These are phyloP conservation scores for Candida tallmaniae DNA, from an alignment of 805 yeast species.

Conservation along the genomic window DNA sequence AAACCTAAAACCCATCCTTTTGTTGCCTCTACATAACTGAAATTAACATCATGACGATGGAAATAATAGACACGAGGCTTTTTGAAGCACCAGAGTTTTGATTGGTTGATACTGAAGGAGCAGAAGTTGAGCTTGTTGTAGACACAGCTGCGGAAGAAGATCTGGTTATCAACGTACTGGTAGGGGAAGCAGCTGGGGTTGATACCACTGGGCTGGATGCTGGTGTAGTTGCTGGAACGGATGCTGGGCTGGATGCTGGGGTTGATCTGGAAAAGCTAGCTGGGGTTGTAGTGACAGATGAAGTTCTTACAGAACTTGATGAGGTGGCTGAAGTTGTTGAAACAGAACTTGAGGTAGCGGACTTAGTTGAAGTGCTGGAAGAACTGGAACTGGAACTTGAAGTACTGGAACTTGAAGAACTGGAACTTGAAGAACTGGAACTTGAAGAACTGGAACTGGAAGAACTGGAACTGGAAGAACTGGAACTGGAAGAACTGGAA, in stretches of 20 bases:
- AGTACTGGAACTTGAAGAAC: conserved; percentile 6
- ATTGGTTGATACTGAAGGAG: too few species aligned
- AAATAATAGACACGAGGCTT: background rate
- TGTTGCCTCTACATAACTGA: background rate
- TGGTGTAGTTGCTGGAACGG: too few species aligned
- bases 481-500: conserved; percentile 9
- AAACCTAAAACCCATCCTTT: too few species aligned
- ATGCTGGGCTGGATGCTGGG: too few species aligned
- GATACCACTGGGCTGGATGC: too few species aligned
- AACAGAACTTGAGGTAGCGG: conserved; percentile 5
- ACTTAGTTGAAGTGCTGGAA: conserved; percentile 1
- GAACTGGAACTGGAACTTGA: conserved; percentile 1
- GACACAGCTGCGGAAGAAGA: too few species aligned
- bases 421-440: conserved; percentile 1
- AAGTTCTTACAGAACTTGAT: background rate
- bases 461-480: conserved; percentile 2
- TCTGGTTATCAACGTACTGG: too few species aligned
- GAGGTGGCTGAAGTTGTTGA: too few species aligned
- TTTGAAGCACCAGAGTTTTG: conserved; percentile 1
- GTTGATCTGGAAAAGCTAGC: too few species aligned
- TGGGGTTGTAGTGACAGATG: too few species aligned
- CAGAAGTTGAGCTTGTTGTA: too few species aligned
- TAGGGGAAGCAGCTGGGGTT: too few species aligned
- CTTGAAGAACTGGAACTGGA: conserved; percentile 2
- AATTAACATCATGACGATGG: background rate